Evolutionary conservation across 768 basidiomycete genomes (phyloP), one percentile per base, ranked within the genome.

Genomic region (Hericium coralloides): DNA sequence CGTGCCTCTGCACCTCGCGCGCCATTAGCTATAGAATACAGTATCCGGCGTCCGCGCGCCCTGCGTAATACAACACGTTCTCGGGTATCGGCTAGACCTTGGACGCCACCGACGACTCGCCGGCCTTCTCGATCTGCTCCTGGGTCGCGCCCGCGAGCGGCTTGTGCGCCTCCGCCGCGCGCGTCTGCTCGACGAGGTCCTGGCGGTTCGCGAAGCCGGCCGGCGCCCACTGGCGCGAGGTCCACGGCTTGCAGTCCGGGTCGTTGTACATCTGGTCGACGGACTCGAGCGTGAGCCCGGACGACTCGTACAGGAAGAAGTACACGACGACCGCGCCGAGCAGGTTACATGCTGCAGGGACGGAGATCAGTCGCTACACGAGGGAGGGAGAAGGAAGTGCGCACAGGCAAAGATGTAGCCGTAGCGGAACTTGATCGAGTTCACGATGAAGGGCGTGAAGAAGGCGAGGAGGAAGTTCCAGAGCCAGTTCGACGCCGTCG

Each of bases 251-350:
- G 70, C 80, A 81, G 3, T 67, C 65, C 2, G 81, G 79, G 66
- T 85, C 82, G 62, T 76, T 79, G 71, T 86, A 85, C 83, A 85
- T 84, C 64, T 70, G 69, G 63, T 87, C 79, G 47, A 88, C 83
- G 58, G 69, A 74, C 70, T 90, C 88, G 17, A 90, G 74, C 2
- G 81, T 79, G 38, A 89, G 73, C 59, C 82, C 79, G 6, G 81
- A 78, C 8, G 81, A 81, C 66, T 89, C 87, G 72, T 89, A 89
- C 2, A 90, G 75, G 82, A 87, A 89, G 66, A 87, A 75, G 67
- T 73, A 88, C 18, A 87, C 85, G 58, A 87, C 70, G 48, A 78
- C 66, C 1, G 82, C 81, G 38, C 78, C 81, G 26, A 69, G 68
- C n/a, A 84, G 72, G 64, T 85, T 85, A 65, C 82, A 84, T 26